Evolutionary conservation across 163 green algal species (phyloP).

Genomic region (Chlorella variabilis): DNA sequence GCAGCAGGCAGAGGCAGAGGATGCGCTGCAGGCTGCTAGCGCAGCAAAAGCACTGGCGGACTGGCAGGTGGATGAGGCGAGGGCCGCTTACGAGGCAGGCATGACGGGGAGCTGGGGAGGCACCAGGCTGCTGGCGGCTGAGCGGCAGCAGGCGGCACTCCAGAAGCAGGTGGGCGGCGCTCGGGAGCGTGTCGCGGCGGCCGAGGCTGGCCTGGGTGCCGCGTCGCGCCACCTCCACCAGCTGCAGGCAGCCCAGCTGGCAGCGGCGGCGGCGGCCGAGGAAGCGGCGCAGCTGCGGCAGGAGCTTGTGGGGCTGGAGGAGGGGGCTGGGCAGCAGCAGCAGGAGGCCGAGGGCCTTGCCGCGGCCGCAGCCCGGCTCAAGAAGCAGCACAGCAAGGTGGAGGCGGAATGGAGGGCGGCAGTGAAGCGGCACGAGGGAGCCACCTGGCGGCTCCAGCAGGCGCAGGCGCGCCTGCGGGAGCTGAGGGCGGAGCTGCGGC

Average conservation of each 20-base stretch:
- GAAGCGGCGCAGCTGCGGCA: neutral
- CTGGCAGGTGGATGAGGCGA: neutral
- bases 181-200: neutral
- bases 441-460: neutral
- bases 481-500: neutral
- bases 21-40: neutral
- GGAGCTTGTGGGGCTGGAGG: neutral
- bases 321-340: neutral
- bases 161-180: neutral
- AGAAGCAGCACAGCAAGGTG: neutral
- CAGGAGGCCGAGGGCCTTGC: neutral
- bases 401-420: constrained; percentile 9
- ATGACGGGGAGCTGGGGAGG: neutral
- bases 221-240: neutral
- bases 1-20: neutral
- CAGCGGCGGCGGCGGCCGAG: neutral
- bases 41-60: neutral
- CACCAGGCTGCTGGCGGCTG: constrained; percentile 6
- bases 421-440: constrained; percentile 1
- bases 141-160: neutral
- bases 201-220: neutral
- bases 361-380: neutral
- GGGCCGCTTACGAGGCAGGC: neutral
- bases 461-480: neutral
- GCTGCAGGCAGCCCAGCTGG: neutral